phyloP scores from a whole-genome alignment of 2,329 filamentous ascomycete species.

The Pseudopithomyces chartarum region DNA sequence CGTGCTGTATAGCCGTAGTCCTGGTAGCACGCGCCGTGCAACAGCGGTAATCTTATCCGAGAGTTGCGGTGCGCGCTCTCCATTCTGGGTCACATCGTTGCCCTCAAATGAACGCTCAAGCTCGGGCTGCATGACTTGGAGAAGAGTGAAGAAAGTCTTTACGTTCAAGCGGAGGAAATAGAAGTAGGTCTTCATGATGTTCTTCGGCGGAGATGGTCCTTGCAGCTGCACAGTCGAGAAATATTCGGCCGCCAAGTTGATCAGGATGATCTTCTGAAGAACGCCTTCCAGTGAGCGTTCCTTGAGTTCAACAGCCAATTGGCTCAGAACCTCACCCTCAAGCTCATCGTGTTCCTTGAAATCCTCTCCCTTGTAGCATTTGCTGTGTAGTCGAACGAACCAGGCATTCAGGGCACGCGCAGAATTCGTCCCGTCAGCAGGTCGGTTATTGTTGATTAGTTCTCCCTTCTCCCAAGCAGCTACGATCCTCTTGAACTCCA shows the following conservation, averaged over 20 bases:
- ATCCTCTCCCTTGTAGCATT: conserved; percentile 77
- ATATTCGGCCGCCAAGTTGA: conserved; percentile 85
- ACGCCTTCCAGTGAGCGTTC: conserved; percentile 67
- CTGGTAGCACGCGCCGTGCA: conserved; percentile 66
- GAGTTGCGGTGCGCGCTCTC: conserved; percentile 39
- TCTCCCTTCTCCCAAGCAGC: conserved; percentile 62
- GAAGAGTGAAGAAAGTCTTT: conserved; percentile 73
- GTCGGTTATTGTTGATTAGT: conserved; percentile 50
- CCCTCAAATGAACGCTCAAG: conserved; percentile 61
- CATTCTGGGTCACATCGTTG: conserved; percentile 52
- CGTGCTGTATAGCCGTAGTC: conserved; percentile 69
- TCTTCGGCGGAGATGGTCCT: conserved; percentile 40
- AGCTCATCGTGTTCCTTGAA: conserved; percentile 79
- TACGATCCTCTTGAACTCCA: conserved; percentile 74
- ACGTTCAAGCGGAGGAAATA: conserved; percentile 80
- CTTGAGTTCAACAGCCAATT: conserved; percentile 74
- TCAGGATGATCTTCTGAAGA: conserved; percentile 78
- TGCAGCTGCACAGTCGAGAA: conserved; percentile 67
- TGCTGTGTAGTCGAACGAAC: conserved; percentile 85
- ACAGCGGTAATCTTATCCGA: conserved; percentile 62
- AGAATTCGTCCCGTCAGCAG: conserved; percentile 55
- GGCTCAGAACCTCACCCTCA: conserved; percentile 82
- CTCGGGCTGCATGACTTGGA: conserved; percentile 72
- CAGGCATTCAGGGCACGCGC: conserved; percentile 73
- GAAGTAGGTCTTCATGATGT: conserved; percentile 50